Evolutionary conservation across 108 stramenopile species (phyloP), one percentile per base, ranked within the genome.

Genomic region (Cyclotella atomus): DNA sequence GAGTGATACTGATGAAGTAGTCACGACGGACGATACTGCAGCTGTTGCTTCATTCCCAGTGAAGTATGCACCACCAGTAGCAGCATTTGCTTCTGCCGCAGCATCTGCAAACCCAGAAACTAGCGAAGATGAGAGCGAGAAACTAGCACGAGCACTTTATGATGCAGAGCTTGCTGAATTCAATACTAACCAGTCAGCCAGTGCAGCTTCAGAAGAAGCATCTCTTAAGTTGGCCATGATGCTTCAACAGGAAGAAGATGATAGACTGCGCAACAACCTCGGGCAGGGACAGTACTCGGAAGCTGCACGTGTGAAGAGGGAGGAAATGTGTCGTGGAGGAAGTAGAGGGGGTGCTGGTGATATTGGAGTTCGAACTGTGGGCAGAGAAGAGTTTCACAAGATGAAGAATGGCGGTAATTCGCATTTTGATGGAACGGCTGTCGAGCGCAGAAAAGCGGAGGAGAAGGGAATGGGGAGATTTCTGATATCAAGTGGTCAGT

Each of bases 91-190:
- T 16, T n/a, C 16, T 6, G 45, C 25, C 15, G 45, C 30, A 3
- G 45, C 46, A 12, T 4, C 46, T 29, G 1, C 43, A 12, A 19
- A 20, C 16, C 25, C 27, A 46, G 33, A 53, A 23, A 20, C 50
- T 0, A 35, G 9, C 23, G 1, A 41, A 24, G 71, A 74, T 23
- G 86, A 87, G 61, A 44, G 55, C 16, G 86, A 79, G 27, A 70
- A 65, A 43, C 87, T 90, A 50, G 84, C 76, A 44, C 55, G 47
- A 9, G 83, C 83, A 4, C 59, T 90, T 0, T 73, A 81, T 2
- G 75, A 88, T 43, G 87, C 87, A 28, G 89, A 90, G 56, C 81
- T 73, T 20, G 75, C 80, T n/a, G n/a, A n/a, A n/a, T n/a, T n/a
- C n/a, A n/a, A n/a, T n/a, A n/a, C n/a, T n/a, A n/a, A n/a, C n/a